Base-by-base conservation (phyloP, 2,329 filamentous ascomycete genomes). In the Beauveria bassiana region DNA sequence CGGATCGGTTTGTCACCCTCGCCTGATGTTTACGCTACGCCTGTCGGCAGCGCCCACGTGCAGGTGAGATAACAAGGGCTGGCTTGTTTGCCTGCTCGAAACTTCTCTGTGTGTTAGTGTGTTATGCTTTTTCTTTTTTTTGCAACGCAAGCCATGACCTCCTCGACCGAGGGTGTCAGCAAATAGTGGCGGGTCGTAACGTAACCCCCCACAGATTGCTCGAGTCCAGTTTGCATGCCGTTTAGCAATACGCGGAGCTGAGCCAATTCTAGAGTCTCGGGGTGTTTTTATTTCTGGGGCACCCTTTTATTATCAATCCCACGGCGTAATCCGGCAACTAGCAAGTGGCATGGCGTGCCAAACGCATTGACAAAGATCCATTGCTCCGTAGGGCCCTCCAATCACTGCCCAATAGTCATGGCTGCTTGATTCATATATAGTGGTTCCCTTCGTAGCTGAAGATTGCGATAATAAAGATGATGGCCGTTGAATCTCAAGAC, bases 161-260 rank as follows among this genome's bases (percentile, higher is more conserved):
- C 20, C n/a, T 34, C 8, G 47, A 51, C n/a, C 28, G 38, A 54
- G 38, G 45, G 12, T 38, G 34, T 59, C 56, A 52, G 56, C 47
- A 59, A 59, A 31, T 59, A 59, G 56, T 51, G 47, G 57, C 57
- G 57, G 57, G 57, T 52, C 57, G 24, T 10, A 26, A 26, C 57
- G 24, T 10, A 26, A 26, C 38, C 57, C 40, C 40, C 57, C 34
- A 45, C 53, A n/a, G 7, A n/a, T 18, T 51, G 10, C 12, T 45
- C n/a, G 12, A 38, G 22, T 52, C 57, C 47, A 34, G 31, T 52
- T 59, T 42, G 46, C 14, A 22, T 16, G 28, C 55, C 28, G 6
- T 49, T n/a, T 18, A n/a, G 42, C 20, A 20, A 58, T 40, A 50
- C 28, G 55, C 55, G 45, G 54, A 47, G 26, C 42, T 38, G n/a